Percentiles rank a stretch among this genome's conserved stretches.
phyloP scores from a whole-genome alignment of 805 yeast genomes.

The Blastobotrys attinorum region DNA sequence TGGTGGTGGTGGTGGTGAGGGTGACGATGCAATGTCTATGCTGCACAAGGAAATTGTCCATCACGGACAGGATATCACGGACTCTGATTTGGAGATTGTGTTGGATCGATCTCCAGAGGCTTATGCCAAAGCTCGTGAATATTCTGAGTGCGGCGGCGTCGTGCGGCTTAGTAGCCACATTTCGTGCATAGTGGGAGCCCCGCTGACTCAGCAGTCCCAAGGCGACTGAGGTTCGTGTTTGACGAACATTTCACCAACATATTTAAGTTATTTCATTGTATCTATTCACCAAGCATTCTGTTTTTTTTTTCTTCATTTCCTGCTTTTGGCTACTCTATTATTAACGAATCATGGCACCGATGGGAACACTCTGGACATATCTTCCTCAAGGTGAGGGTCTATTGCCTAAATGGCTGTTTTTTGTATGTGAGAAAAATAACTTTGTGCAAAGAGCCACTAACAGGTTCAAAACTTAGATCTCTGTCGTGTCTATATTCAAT shows the following conservation, averaged over 20 bases:
- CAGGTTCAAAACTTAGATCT: slow-evolving; percentile 32
- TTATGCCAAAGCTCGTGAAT: slow-evolving; percentile 13
- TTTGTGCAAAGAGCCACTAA: neutral
- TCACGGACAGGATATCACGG: too few relatives aligned
- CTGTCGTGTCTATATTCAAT: slow-evolving; percentile 87
- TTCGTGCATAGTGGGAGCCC: too few relatives aligned
- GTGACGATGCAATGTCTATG: neutral
- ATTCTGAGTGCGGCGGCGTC: too few relatives aligned
- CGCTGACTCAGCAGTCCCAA: too few relatives aligned
- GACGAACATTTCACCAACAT: too few relatives aligned
- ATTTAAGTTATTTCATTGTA: too few relatives aligned
- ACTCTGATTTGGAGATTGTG: slow-evolving; percentile 9
- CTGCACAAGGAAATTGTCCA: slow-evolving; percentile 6
- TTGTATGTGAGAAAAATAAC: slow-evolving; percentile 44
- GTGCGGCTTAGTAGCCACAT: too few relatives aligned
- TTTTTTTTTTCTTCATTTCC: too few relatives aligned
- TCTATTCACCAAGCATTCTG: too few relatives aligned
- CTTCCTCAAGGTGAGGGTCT: slow-evolving; percentile 34
- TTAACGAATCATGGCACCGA: neutral
- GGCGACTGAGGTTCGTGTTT: too few relatives aligned
- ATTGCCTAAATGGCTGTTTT: slow-evolving; percentile 70
- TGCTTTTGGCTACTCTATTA: too few relatives aligned
- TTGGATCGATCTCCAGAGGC: slow-evolving; percentile 15
- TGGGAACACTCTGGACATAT: neutral
- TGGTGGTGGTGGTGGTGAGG: too few relatives aligned